These are phyloP conservation scores for Pythium aristosporum DNA, from an alignment of 352 stramenopile genomes.

Conservation along the genomic window DNA sequence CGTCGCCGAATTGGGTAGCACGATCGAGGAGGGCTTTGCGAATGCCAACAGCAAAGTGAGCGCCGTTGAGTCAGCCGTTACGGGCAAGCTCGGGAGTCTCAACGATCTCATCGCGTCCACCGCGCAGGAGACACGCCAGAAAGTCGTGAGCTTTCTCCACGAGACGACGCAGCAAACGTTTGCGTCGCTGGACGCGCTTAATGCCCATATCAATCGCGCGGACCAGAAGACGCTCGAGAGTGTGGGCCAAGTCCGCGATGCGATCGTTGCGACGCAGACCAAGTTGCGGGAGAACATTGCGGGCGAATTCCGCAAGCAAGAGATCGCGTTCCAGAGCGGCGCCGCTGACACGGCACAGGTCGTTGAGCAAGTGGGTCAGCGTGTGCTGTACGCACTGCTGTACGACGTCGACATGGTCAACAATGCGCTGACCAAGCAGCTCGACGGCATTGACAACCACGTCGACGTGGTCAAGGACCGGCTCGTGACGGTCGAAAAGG, in stretches of 20 bases:
- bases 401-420: conserved; percentile 9
- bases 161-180: conserved; percentile 1
- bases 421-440: conserved; percentile 1
- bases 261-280: not conserved
- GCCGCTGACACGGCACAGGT: not conserved
- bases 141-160: not conserved
- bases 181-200: not conserved
- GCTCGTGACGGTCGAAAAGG: conserved; percentile 1
- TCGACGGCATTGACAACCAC: not conserved
- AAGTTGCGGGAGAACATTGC: conserved; percentile 2
- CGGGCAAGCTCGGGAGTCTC: not conserved
- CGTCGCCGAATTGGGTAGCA: not conserved
- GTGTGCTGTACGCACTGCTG: conserved; percentile 3
- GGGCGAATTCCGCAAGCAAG: not conserved
- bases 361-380: not conserved
- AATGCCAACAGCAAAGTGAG: not conserved
- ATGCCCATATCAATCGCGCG: conserved; percentile 1
- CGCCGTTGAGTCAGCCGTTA: not conserved
- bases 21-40: conserved; percentile 2
- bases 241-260: not conserved
- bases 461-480: conserved; percentile 6
- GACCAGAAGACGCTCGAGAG: not conserved
- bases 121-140: not conserved
- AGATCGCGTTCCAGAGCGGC: not conserved
- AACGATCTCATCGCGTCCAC: conserved; percentile 2